These are phyloP conservation scores for Coemansia biformis DNA, from an alignment of 192 early-diverging fungal species.

Conservation along the genomic window DNA sequence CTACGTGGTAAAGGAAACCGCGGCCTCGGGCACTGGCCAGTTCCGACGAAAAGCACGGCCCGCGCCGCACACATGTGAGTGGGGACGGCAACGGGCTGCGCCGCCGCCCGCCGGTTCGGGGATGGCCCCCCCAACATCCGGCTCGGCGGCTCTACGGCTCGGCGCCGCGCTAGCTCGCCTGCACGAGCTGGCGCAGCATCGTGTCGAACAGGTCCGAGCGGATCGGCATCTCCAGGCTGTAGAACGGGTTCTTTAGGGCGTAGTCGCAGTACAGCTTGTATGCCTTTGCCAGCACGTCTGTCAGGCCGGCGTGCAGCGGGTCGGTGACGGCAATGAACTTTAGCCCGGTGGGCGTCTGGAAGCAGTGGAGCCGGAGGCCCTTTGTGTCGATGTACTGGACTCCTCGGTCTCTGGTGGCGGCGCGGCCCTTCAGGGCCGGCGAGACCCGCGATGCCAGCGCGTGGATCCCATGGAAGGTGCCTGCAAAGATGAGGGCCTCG, in stretches of 20 bases:
- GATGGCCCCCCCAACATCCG: too few relatives aligned
- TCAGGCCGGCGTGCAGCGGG: slow-evolving; percentile 60
- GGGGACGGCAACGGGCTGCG: too few relatives aligned
- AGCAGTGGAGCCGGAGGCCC: slow-evolving; percentile 86
- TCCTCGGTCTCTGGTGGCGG: slow-evolving; percentile 63
- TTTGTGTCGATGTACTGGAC: slow-evolving; percentile 91
- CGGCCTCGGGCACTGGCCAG: too few relatives aligned
- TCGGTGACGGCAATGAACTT: slow-evolving; percentile 93
- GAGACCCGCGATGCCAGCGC: slow-evolving; percentile 92
- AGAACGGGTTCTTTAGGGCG: slow-evolving; percentile 99
- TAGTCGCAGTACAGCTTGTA: slow-evolving; percentile 93
- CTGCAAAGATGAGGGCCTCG: slow-evolving; percentile 96
- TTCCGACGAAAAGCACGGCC: too few relatives aligned
- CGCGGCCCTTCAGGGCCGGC: slow-evolving; percentile 52
- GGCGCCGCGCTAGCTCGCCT: slow-evolving; percentile 5
- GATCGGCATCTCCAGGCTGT: slow-evolving; percentile 98
- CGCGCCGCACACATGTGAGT: too few relatives aligned
- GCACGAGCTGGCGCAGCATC: slow-evolving; percentile 52
- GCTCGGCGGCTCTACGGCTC: too few relatives aligned
- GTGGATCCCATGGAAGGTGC: slow-evolving; percentile 96
- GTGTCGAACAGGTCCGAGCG: slow-evolving; percentile 91
- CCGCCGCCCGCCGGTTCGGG: too few relatives aligned
- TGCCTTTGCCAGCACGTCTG: slow-evolving; percentile 55
- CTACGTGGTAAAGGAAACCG: too few relatives aligned
- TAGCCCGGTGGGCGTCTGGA: slow-evolving; percentile 89